phyloP scores from a whole-genome alignment of 768 basidiomycete genomes.

The Suillus spraguei region DNA sequence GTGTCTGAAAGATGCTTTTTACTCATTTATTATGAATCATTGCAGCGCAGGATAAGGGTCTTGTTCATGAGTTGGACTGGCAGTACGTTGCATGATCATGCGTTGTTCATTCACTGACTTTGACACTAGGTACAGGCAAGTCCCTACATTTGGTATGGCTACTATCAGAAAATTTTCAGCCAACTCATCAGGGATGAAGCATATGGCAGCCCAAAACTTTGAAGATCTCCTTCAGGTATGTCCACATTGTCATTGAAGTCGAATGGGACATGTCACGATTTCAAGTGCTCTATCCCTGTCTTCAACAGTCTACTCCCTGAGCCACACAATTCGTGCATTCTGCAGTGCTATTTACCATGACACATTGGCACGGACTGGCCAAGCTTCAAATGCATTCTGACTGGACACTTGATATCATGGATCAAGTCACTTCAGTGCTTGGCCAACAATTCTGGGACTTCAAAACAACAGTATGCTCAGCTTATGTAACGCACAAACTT shows the following conservation, averaged over 20 bases:
- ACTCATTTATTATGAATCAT: slow-evolving; percentile 28
- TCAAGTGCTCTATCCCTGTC: too few species aligned
- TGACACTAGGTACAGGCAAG: not conserved
- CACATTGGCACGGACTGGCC: too few species aligned
- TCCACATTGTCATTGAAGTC: not conserved
- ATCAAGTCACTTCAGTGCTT: not conserved
- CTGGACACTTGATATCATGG: not conserved
- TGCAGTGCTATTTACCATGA: too few species aligned
- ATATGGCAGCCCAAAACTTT: slow-evolving; percentile 36
- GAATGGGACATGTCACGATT: too few species aligned
- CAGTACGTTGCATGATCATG: not conserved
- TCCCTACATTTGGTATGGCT: not conserved
- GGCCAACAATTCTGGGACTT: not conserved
- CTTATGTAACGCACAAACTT: not conserved
- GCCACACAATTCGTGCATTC: too few species aligned
- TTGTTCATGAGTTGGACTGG: not conserved
- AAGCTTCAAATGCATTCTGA: not conserved
- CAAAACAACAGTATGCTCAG: not conserved
- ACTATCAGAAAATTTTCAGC: not conserved
- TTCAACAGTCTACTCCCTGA: too few species aligned
- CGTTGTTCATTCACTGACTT: not conserved
- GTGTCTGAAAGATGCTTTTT: slow-evolving; percentile 30
- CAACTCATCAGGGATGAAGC: not conserved
- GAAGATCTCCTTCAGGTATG: slow-evolving; percentile 37
- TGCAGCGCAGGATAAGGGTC: not conserved